Base-by-base conservation (phyloP, 2,329 filamentous ascomycete species). In the Aspergillus calidoustus region DNA sequence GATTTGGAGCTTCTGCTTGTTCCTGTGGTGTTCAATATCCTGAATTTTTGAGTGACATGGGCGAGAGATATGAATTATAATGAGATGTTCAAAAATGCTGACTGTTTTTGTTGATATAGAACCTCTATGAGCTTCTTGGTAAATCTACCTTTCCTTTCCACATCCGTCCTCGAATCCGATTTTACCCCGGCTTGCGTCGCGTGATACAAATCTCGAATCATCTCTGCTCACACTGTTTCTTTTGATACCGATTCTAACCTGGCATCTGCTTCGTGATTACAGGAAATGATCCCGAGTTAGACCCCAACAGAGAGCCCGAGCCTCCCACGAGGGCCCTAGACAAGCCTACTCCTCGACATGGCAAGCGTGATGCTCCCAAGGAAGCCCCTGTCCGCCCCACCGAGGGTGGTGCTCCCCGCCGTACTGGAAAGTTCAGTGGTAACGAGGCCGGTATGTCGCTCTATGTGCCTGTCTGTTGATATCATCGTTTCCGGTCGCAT, bases 41-140 rank as follows among this genome's bases (percentile, higher is more conserved):
- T 28, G 25, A 11, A 41, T 13, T 41, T 41, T 41, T 41, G 34
- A 17, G 9, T 13, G 34, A 41, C 1, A 15, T 4, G 9, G 47
- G 47, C 56, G 15, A 8, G 17, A 44, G 44, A n/a, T 31, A 50
- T 22, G 8, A 17, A n/a, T n/a, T 11, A 17, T 22, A n/a, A 22
- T 28, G 8, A 46, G n/a, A n/a, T 46, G 38, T 17, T 30, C 17
- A 54, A 34, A 50, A 51, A 49, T 60, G 71, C 80, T 84, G 71
- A 84, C 71, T 64, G 64, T 52, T 58, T 22, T 58, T 64, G 68
- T 51, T 52, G 41, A 71, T 54, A 22, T 75, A 98, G 95, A 99
- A 99, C 87, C 89, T 91, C 78, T 98, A 91, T 87, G 94, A 95
- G 87, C 90, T 96, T 85, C 92, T 99, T 87, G 94, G 95, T 98